Conservation (phyloP, 75 land plant genomes). For the Sequoiadendron giganteum region DNA sequence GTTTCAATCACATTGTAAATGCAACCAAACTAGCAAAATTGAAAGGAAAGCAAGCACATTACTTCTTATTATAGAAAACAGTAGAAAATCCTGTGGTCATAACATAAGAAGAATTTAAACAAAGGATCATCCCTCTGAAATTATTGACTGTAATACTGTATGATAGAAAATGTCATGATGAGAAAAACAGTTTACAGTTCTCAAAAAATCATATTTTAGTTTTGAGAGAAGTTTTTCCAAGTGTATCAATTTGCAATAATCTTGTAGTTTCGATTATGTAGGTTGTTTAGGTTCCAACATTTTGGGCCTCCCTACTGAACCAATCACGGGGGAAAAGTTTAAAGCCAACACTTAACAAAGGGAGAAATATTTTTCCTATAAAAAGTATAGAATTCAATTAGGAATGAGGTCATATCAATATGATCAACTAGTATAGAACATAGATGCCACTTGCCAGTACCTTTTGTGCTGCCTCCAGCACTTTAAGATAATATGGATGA, state of each 20-base stretch:
- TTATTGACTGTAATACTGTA: neutral
- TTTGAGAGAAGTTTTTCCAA: no score
- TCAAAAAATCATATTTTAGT: neutral
- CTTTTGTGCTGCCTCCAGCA: slow-evolving; percentile 53
- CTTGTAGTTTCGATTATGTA: no score
- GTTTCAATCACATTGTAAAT: neutral
- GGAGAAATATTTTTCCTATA: neutral
- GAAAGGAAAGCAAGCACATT: neutral
- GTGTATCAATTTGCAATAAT: no score
- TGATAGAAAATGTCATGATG: neutral
- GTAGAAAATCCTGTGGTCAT: neutral
- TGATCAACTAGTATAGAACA: neutral
- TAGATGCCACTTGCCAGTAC: slow-evolving; percentile 18
- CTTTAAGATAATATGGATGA: slow-evolving; percentile 61
- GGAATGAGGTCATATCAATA: no score
- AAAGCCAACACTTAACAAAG: neutral
- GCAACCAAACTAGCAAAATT: neutral
- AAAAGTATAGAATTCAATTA: no score
- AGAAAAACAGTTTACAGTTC: neutral
- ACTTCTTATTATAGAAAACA: neutral
- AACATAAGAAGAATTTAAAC: neutral
- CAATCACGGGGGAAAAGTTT: no score
- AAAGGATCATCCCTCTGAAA: neutral
- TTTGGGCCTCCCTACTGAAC: no score
- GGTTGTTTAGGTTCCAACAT: no score